Base-by-base conservation (phyloP, 495 filamentous ascomycete genomes). In the Stereocaulon alpinum region DNA sequence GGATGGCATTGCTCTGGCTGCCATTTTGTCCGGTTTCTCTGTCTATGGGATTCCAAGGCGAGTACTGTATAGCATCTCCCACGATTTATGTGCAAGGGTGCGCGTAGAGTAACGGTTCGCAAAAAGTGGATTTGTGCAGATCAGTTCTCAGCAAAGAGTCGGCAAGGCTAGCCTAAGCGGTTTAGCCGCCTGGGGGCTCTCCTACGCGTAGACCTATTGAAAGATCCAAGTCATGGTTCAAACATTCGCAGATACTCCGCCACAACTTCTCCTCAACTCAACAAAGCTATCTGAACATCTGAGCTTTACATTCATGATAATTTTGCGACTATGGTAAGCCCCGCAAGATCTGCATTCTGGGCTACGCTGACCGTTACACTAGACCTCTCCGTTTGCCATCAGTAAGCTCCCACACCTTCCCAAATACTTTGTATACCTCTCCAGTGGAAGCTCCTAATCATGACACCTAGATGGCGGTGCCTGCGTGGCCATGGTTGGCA, bases 401-500 rank as follows among this genome's bases (percentile, higher is more conserved):
- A 95, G 88, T 93, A 83, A 69, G 82, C 61, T 59, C 17, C 42
- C 11, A 51, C 15, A 24, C 6, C 45, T 49, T 17, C 44, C 24
- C 0, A 10, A 12, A 20, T 6, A 20, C 3, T 42, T 37, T 12
- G 7, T 6, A 1, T 20, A 32, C 20, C 6, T n/a, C 27, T 59
- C 63, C 60, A 20, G 20, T 7, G 55, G 48, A 24, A 20, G 5
- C 29, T 17, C 24, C 67, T 78, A 70, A 77, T 61, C 34, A 27
- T 55, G 32, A 6, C 50, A 30, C 57, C 48, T 69, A 95, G 90
- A 96, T 82, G 91, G 91, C 76, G 91, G 91, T 72, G 91, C 91
- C 77, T 91, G 87, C 77, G 88, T 96, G 67, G 91, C 89, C 71
- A 98, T 97, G 93, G 90, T 93, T 57, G 93, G 93, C 79, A 97